Evolutionary conservation across 1,284 basidiomycete genomes (phyloP).

Genomic region (Butyriboletus appendiculatus): DNA sequence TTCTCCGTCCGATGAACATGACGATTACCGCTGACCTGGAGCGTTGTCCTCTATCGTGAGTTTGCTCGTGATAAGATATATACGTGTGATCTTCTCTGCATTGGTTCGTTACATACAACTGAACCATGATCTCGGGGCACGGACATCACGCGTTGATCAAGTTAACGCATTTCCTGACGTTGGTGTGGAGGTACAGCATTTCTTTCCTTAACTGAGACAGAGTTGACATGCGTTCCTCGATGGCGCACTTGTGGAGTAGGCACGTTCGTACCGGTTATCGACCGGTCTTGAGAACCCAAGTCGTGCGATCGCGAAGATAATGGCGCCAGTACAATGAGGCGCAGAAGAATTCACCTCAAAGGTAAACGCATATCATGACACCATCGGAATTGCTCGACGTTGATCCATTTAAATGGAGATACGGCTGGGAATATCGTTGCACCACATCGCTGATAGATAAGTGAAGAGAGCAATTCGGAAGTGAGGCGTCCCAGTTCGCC

Average conservation of each 20-base stretch:
- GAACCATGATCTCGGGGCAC: neutral
- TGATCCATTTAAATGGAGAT: neutral
- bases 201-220: neutral
- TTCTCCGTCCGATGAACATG: constrained; percentile 13
- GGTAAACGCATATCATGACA: neutral
- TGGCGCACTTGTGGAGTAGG: neutral
- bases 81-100: neutral
- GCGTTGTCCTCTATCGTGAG: neutral
- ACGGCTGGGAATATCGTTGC: neutral
- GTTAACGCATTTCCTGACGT: neutral
- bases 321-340: neutral
- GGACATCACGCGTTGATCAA: neutral
- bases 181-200: neutral
- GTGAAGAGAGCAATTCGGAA: neutral
- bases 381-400: neutral
- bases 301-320: neutral
- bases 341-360: neutral
- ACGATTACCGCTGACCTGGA: neutral
- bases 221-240: neutral
- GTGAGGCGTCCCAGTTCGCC: neutral
- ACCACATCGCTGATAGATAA: neutral
- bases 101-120: neutral
- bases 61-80: neutral
- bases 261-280: neutral
- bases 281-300: too few relatives aligned